Base-by-base conservation (phyloP, 2,329 filamentous ascomycete genomes). In the Fusarium fujikuroi region DNA sequence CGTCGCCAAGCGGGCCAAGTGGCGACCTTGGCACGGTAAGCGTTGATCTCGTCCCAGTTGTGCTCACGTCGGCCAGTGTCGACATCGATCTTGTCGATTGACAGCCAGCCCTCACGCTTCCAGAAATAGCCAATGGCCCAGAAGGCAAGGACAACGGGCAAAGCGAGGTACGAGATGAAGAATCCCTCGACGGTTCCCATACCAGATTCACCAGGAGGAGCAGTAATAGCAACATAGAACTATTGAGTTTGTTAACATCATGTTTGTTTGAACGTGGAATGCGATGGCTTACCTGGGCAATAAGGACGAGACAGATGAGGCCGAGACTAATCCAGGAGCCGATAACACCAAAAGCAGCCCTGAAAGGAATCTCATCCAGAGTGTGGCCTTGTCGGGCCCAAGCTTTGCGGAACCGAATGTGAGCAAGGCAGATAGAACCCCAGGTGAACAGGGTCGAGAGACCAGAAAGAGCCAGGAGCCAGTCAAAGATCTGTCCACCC, bases 321-420 rank as follows among this genome's bases (percentile, higher is more conserved):
- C 79, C 60, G 14, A 93, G 84, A 40, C 92, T 91, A 36, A 92
- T 60, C 79, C 85, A 92, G 5, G 90, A 92, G 54, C 92, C 92
- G 23, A 83, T 84, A 18, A 92, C 84, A 73, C 92, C 92, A 60
- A 87, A 86, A 62, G 87, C 83, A 18, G 90, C 88, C 56, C 82
- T 80, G 84, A 91, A 93, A 2, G 91, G 89, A n/a, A 93, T 86
- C 80, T 93, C 91, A 58, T 92, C 89, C 12, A 92, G 79, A 16
- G 84, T 86, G 80, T 88, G 90, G 43, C 90, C 90, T 68, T 91
- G 86, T 37, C 83, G 80, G 28, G 75, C 75, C 90, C 90, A 92
- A 4, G 89, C 91, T 32, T 80, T 77, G 44, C 91, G 89, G 86
- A 92, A 92, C 42, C 90, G 90, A 78, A 92, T 90, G 76, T 92